phyloP scores from a whole-genome alignment of 2,329 filamentous ascomycete genomes.

The Fulvia fulva region DNA sequence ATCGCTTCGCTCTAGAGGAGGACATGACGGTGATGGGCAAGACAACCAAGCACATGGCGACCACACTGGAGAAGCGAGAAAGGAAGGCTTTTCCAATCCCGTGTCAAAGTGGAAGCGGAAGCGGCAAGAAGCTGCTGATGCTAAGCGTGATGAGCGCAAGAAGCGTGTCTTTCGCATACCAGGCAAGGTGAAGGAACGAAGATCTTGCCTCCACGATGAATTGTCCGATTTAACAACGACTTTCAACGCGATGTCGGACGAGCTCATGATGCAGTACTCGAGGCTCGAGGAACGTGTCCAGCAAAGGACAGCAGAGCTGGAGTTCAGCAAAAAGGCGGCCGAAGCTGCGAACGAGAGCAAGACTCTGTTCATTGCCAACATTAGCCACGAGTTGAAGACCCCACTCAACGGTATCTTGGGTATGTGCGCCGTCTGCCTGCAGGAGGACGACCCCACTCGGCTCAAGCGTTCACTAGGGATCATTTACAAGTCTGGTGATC shows the following conservation, averaged over 20 bases:
- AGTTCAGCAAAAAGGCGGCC: constrained; percentile 84
- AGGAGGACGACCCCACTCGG: constrained; percentile 72
- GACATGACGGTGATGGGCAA: constrained; percentile 29
- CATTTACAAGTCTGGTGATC: constrained; percentile 82
- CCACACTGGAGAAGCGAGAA: constrained; percentile 36
- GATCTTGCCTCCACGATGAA: constrained; percentile 77
- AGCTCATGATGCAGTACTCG: constrained; percentile 80
- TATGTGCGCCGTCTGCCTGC: constrained; percentile 90
- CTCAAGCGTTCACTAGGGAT: constrained; percentile 82
- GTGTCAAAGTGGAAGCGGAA: constrained; percentile 30
- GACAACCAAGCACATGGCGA: constrained; percentile 43
- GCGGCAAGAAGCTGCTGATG: constrained; percentile 26
- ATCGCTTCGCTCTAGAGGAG: constrained; percentile 22
- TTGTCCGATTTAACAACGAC: constrained; percentile 75
- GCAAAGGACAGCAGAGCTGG: constrained; percentile 76
- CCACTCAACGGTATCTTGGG: constrained; percentile 93
- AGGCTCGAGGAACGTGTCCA: constrained; percentile 79
- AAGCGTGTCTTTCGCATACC: constrained; percentile 72
- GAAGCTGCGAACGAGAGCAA: constrained; percentile 97
- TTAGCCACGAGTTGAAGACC: constrained; percentile 82
- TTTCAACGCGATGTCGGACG: constrained; percentile 93
- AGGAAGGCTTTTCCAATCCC: constrained; percentile 43
- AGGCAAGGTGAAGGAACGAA: constrained; percentile 70
- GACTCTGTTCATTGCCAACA: constrained; percentile 95
- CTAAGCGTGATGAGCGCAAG: constrained; percentile 34